phyloP scores from a whole-genome alignment of 371 early-diverging fungal genomes.

The Fennellomyces sp. region DNA sequence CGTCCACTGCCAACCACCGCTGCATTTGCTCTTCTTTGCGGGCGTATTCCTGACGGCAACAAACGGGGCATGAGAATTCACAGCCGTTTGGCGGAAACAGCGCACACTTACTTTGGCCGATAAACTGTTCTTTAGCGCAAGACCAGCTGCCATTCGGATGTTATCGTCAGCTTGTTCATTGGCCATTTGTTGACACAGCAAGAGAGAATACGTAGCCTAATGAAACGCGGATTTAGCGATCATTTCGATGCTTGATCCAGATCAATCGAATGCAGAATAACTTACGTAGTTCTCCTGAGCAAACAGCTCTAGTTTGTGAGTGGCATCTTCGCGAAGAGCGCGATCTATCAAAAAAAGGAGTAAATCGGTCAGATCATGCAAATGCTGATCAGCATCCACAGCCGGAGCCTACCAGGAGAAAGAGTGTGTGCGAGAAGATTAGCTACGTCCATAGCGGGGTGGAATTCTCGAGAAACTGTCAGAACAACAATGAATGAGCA shows the following conservation, averaged over 20 bases:
- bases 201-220: constrained; percentile 77
- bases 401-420: constrained; percentile 58
- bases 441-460: constrained; percentile 62
- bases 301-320: constrained; percentile 71
- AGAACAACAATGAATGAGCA: neutral
- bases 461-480: constrained; percentile 13
- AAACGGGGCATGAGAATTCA: neutral
- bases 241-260: neutral
- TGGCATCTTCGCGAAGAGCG: constrained; percentile 76
- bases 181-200: constrained; percentile 81
- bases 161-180: constrained; percentile 67
- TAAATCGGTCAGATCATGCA: no score
- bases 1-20: constrained; percentile 78
- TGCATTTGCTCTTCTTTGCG: constrained; percentile 68
- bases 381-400: neutral
- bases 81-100: neutral
- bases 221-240: neutral
- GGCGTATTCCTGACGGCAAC: constrained; percentile 56
- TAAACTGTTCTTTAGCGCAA: constrained; percentile 91
- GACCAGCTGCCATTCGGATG: constrained; percentile 83
- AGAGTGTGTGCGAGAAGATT: constrained; percentile 78
- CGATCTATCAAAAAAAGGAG: constrained; percentile 10
- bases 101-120: constrained; percentile 71
- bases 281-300: constrained; percentile 84
- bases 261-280: neutral